A percentile compares a stretch with the other conserved stretches of the same genome.
Conservation (phyloP, 2,329 filamentous ascomycete species). For the Ascochyta koolunga region DNA sequence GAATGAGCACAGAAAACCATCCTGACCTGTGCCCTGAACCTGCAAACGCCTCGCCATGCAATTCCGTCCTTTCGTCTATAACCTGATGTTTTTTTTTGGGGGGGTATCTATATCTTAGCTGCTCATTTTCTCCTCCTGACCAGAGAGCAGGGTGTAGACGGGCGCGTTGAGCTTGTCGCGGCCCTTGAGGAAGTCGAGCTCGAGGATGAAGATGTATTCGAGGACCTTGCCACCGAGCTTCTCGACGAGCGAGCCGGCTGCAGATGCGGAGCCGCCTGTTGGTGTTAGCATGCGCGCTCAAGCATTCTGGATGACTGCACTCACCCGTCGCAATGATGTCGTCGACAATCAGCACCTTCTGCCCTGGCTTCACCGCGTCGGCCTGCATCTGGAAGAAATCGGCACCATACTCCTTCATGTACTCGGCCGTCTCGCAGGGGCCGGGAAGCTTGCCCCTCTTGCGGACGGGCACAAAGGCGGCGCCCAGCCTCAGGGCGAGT, state of each 20-base stretch:
- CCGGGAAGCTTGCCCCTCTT: slow-evolving; percentile 97
- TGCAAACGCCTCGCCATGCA: slow-evolving; percentile 33
- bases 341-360: slow-evolving; percentile 92
- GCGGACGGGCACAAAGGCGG: slow-evolving; percentile 88
- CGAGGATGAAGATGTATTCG: slow-evolving; percentile 93
- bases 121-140: slow-evolving; percentile 56
- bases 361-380: slow-evolving; percentile 80
- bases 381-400: slow-evolving; percentile 97
- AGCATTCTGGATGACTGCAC: slow-evolving; percentile 37
- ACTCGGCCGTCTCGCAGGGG: slow-evolving; percentile 81
- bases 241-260: slow-evolving; percentile 83
- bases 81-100: neutral
- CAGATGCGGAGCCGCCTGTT: slow-evolving; percentile 85
- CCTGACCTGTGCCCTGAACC: slow-evolving; percentile 5
- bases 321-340: slow-evolving; percentile 98
- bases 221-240: slow-evolving; percentile 85
- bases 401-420: slow-evolving; percentile 93
- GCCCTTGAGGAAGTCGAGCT: slow-evolving; percentile 91
- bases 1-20: slow-evolving; percentile 8
- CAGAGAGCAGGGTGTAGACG: slow-evolving; percentile 79
- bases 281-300: slow-evolving; percentile 10
- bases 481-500: slow-evolving; percentile 80
- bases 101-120: slow-evolving; percentile 1
- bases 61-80: slow-evolving; percentile 21
- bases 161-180: slow-evolving; percentile 86